phyloP scores from a whole-genome alignment of 1,284 basidiomycete genomes.

The Cryptococcus sp. region DNA sequence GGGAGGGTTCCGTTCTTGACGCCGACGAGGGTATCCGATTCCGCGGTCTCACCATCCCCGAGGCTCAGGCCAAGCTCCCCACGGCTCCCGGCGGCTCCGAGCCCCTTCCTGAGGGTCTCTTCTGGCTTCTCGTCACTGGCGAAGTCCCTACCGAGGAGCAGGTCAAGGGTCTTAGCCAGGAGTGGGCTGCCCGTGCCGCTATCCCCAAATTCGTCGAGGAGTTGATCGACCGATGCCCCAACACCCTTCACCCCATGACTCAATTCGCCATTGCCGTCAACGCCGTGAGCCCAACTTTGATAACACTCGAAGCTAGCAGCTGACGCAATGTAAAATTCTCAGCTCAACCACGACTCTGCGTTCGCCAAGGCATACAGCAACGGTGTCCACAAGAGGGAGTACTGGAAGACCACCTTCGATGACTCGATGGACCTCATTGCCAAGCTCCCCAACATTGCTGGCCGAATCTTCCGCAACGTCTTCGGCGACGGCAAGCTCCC shows the following conservation, averaged over 20 bases:
- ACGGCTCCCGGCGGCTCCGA: conserved; percentile 85
- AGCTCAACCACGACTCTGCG: conserved; percentile 95
- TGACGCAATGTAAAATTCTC: conserved; percentile 2
- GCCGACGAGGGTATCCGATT: conserved; percentile 96
- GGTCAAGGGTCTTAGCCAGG: conserved; percentile 77
- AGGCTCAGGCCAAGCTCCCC: conserved; percentile 80
- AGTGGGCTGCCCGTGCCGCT: conserved; percentile 86
- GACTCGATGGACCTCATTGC: conserved; percentile 98
- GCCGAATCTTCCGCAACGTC: conserved; percentile 94
- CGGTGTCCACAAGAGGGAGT: conserved; percentile 93
- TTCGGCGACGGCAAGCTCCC: conserved; percentile 84
- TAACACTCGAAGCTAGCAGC: background rate
- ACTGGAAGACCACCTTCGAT: conserved; percentile 95
- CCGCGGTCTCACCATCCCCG: conserved; percentile 88
- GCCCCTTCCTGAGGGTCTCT: conserved; percentile 90
- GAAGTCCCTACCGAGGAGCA: conserved; percentile 89
- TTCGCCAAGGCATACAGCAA: conserved; percentile 94
- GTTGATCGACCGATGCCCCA: conserved; percentile 87
- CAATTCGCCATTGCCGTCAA: conserved; percentile 94
- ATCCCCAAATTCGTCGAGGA: conserved; percentile 92
- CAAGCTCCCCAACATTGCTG: conserved; percentile 95
- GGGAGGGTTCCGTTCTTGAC: conserved; percentile 94
- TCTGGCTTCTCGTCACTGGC: conserved; percentile 93
- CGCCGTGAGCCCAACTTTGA: conserved; percentile 63
- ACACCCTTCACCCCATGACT: conserved; percentile 93